Evolutionary conservation across 257 asterid species (phyloP).

Genomic region (Rauvolfia tetraphylla): DNA sequence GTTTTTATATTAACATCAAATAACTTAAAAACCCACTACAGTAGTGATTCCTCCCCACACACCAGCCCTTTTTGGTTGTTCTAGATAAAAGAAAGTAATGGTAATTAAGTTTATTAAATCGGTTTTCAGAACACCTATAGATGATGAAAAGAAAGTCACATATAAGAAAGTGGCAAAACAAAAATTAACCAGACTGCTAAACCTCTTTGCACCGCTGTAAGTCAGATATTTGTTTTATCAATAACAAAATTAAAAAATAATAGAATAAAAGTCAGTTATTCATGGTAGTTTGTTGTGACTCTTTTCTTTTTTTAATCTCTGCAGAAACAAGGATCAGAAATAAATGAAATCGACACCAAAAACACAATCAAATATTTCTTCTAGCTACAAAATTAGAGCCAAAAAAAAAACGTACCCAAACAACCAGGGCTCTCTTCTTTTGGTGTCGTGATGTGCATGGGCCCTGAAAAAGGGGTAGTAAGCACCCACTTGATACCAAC

Average conservation of each 20-base stretch:
- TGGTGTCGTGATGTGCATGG: conserved; percentile 99
- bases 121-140: neutral
- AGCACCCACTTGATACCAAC: conserved; percentile 99
- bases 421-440: conserved; percentile 95
- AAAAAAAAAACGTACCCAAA: conserved; percentile 65
- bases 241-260: too few relatives aligned
- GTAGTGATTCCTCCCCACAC: neutral
- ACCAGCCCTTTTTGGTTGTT: too few relatives aligned
- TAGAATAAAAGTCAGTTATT: too few relatives aligned
- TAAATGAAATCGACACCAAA: neutral
- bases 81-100: neutral
- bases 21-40: neutral
- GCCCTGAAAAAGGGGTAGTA: conserved; percentile 96
- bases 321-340: neutral
- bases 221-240: neutral
- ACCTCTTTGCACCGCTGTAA: neutral
- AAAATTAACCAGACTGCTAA: neutral
- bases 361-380: neutral
- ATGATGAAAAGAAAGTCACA: neutral
- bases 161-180: neutral
- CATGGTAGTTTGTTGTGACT: neutral
- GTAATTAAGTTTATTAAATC: neutral
- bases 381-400: conserved; percentile 14
- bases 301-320: neutral
- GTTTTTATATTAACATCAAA: neutral